phyloP scores from a whole-genome alignment of 2,329 filamentous ascomycete genomes.

The Periconia sp. region DNA sequence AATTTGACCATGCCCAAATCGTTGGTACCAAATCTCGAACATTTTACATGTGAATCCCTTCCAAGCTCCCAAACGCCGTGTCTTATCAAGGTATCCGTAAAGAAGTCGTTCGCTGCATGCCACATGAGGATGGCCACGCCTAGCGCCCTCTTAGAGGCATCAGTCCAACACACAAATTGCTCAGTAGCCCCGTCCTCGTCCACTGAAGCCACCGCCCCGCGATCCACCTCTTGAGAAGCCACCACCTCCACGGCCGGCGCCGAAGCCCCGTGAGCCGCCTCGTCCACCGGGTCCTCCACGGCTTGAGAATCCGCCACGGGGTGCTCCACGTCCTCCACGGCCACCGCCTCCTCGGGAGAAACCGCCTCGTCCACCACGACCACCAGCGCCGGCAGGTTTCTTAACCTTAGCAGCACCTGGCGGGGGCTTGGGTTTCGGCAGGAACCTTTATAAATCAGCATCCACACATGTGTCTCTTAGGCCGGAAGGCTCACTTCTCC shows the following conservation, averaged over 20 bases:
- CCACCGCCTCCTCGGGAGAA: slow-evolving; percentile 30
- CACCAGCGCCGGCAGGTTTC: slow-evolving; percentile 67
- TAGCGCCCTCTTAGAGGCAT: too few relatives aligned
- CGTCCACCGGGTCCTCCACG: slow-evolving; percentile 62
- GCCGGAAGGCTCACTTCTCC: slow-evolving; percentile 69
- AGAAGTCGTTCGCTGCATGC: too few relatives aligned
- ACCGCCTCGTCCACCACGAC: slow-evolving; percentile 59
- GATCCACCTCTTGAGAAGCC: slow-evolving; percentile 61
- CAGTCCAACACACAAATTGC: too few relatives aligned
- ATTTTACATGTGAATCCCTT: slow-evolving; percentile 1
- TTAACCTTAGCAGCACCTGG: slow-evolving; percentile 73
- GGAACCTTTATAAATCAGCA: slow-evolving; percentile 65
- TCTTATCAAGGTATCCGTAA: slow-evolving; percentile 41
- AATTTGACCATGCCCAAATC: too few relatives aligned
- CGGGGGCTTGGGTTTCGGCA: slow-evolving; percentile 86
- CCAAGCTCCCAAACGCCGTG: slow-evolving; percentile 39
- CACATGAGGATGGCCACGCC: too few relatives aligned
- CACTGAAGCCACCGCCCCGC: slow-evolving; percentile 48
- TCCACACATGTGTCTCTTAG: too few relatives aligned
- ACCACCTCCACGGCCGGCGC: slow-evolving; percentile 45
- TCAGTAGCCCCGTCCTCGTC: slow-evolving; percentile 20
- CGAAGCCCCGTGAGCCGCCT: slow-evolving; percentile 48
- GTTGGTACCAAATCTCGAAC: slow-evolving; percentile 3
- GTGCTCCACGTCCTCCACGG: slow-evolving; percentile 60
- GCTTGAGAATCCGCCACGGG: slow-evolving; percentile 41